phyloP scores from a whole-genome alignment of 176 grass and related monocot species.

The Raddia distichophylla region DNA sequence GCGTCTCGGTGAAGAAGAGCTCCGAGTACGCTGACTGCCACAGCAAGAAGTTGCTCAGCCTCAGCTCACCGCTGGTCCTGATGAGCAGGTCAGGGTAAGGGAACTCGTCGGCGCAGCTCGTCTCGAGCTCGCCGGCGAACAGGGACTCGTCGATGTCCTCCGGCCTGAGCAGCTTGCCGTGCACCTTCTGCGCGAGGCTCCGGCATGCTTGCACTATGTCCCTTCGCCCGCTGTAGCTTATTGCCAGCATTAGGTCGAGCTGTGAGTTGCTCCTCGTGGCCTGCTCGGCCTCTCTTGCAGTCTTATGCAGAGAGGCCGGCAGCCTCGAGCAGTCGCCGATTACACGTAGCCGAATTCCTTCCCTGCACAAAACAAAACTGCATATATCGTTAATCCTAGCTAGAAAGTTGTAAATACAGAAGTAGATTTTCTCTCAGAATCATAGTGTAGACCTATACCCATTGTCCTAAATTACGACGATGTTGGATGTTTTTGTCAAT shows the following conservation, averaged over 20 bases:
- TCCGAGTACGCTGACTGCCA: conserved; percentile 83
- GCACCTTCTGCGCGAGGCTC: conserved; percentile 57
- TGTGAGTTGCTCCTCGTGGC: conserved; percentile 53
- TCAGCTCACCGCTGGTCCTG: conserved; percentile 69
- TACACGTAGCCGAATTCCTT: conserved; percentile 53
- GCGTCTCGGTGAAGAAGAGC: conserved; percentile 75
- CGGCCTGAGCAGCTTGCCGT: conserved; percentile 36
- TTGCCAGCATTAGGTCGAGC: conserved; percentile 54
- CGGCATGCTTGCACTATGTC: conserved; percentile 66
- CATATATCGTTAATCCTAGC: background rate
- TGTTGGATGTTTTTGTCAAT: too few species aligned
- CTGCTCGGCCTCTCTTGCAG: conserved; percentile 45
- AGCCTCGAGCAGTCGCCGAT: conserved; percentile 64
- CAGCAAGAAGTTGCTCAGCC: conserved; percentile 90
- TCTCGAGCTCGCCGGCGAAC: conserved; percentile 60
- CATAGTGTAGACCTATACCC: too few species aligned
- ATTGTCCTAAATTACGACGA: too few species aligned
- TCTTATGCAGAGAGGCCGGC: conserved; percentile 58
- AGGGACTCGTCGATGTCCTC: conserved; percentile 71
- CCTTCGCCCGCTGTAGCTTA: conserved; percentile 68
- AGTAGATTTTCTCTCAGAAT: conserved; percentile 21
- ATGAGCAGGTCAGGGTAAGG: conserved; percentile 74
- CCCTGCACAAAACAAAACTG: conserved; percentile 38
- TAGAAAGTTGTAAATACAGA: conserved; percentile 21
- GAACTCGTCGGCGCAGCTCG: conserved; percentile 30